These are phyloP conservation scores for Pythium rishiriense DNA, from an alignment of 352 stramenopile genomes.

Conservation along the genomic window DNA sequence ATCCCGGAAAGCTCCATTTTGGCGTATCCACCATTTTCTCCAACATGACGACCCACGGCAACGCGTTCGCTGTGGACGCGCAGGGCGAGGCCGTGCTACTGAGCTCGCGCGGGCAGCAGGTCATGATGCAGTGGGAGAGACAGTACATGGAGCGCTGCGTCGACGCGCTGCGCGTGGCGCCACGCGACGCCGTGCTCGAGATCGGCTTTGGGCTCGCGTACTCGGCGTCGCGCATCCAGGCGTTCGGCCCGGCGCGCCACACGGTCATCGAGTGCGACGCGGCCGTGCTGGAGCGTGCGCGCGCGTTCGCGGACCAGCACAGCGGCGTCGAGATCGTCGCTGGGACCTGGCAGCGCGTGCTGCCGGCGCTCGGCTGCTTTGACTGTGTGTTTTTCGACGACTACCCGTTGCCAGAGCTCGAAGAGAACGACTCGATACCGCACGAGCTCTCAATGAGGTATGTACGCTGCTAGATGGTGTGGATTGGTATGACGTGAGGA, in stretches of 20 bases:
- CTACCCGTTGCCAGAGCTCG: slow-evolving; percentile 68
- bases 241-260: slow-evolving; percentile 47
- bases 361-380: slow-evolving; percentile 55
- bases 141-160: slow-evolving; percentile 81
- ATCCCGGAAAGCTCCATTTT: too few species aligned
- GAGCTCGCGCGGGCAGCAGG: slow-evolving; percentile 76
- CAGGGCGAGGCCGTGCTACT: slow-evolving; percentile 47
- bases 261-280: slow-evolving; percentile 83
- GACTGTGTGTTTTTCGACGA: slow-evolving; percentile 87
- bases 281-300: slow-evolving; percentile 46
- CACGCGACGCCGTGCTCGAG: slow-evolving; percentile 66
- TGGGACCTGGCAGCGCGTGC: slow-evolving; percentile 68
- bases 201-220: slow-evolving; percentile 88
- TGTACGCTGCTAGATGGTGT: background rate
- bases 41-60: slow-evolving; percentile 44
- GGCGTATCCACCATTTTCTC: too few species aligned
- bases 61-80: slow-evolving; percentile 44
- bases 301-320: slow-evolving; percentile 40
- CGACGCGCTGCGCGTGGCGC: slow-evolving; percentile 52
- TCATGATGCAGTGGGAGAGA: slow-evolving; percentile 90
- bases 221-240: slow-evolving; percentile 73
- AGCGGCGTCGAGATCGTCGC: slow-evolving; percentile 45
- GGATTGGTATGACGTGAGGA: background rate
- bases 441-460: background rate
- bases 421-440: slow-evolving; percentile 3